A percentile compares a stretch with the other conserved stretches of the same genome.
phyloP scores from a whole-genome alignment of 306 rosid species.

The Pueraria montana region DNA sequence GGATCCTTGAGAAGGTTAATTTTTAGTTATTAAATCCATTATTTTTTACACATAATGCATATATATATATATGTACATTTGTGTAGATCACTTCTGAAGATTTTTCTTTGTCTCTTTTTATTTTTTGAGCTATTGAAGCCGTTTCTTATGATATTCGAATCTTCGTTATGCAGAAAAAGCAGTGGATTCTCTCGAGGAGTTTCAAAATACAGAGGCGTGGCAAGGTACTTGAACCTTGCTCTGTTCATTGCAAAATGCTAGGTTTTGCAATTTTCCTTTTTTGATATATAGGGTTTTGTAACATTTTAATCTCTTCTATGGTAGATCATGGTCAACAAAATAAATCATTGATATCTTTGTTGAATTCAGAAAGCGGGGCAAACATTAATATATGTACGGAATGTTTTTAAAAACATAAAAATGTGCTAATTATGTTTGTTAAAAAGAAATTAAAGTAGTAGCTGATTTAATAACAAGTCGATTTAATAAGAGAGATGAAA shows the following conservation, averaged over 20 bases:
- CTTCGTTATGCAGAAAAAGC: slow-evolving; percentile 71
- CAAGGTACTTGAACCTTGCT: slow-evolving; percentile 65
- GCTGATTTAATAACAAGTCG: background rate
- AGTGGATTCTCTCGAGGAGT: slow-evolving; percentile 98
- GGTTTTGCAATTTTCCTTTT: background rate
- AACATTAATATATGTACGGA: background rate
- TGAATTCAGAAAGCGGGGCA: slow-evolving; percentile 21
- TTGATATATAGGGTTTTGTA: background rate
- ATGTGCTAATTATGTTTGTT: slow-evolving; percentile 16
- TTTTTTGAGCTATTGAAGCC: background rate
- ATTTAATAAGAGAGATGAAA: background rate
- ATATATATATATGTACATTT: no score
- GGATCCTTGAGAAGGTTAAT: slow-evolving; percentile 88
- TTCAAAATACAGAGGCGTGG: slow-evolving; percentile 95
- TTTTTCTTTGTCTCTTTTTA: background rate
- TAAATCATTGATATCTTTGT: slow-evolving; percentile 15
- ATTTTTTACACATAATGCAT: background rate
- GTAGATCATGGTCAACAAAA: slow-evolving; percentile 11
- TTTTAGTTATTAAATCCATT: background rate
- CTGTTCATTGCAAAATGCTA: slow-evolving; percentile 9
- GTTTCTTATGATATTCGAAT: background rate
- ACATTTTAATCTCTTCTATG: background rate
- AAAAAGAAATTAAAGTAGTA: slow-evolving; percentile 19
- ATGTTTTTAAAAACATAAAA: background rate
- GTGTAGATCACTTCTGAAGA: background rate